Percentiles rank a stretch among this genome's conserved stretches.
Evolutionary conservation across 257 asterid genomes (phyloP).

Genomic region (Petunia secreta): DNA sequence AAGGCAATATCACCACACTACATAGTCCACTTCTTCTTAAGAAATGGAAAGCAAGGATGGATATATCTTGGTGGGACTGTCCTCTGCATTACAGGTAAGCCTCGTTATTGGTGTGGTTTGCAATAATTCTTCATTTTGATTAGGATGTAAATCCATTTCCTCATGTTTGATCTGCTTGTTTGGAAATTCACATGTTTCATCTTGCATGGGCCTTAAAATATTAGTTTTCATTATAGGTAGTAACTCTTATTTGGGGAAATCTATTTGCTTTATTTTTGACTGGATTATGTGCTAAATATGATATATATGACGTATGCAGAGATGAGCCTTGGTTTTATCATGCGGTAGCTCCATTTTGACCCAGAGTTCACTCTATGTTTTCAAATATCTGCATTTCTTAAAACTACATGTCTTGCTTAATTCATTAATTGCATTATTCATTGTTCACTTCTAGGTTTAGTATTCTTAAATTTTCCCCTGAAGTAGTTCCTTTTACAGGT

Average conservation of each 20-base stretch:
- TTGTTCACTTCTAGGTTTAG: background rate
- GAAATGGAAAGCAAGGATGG: slow-evolving; percentile 52
- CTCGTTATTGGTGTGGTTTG: background rate
- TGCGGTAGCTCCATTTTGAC: background rate
- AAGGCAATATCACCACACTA: slow-evolving; percentile 70
- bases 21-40: slow-evolving; percentile 43
- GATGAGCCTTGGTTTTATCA: background rate
- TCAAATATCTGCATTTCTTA: background rate
- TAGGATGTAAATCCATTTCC: background rate
- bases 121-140: background rate
- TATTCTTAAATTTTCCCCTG: background rate
- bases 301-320: background rate
- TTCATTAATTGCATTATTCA: background rate
- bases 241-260: background rate
- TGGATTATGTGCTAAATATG: background rate
- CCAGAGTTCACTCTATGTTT: background rate
- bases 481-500: slow-evolving; percentile 37
- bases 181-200: slow-evolving; percentile 4
- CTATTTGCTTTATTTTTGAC: background rate
- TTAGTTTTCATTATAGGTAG: background rate
- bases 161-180: slow-evolving; percentile 1
- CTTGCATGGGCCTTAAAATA: background rate
- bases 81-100: slow-evolving; percentile 63
- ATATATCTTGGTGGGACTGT: slow-evolving; percentile 68
- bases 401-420: background rate